A percentile compares a stretch with the other conserved stretches of the same genome.
phyloP scores from a whole-genome alignment of 1,284 basidiomycete species.

The Ustilago bromivora region DNA sequence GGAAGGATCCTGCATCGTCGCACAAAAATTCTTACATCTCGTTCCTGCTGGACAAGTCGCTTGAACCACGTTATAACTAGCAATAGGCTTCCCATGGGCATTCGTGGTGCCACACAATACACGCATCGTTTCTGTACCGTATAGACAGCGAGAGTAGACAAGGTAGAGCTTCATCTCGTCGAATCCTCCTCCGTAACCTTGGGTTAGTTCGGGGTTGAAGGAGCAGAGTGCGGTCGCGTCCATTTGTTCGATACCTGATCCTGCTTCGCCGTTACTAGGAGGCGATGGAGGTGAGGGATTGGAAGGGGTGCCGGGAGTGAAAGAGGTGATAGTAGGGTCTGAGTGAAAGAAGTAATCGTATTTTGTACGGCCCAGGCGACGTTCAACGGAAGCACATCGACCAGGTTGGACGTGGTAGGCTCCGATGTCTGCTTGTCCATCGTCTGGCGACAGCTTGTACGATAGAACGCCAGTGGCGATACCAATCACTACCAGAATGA shows the following conservation, averaged over 20 bases:
- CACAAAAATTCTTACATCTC: slow-evolving; percentile 40
- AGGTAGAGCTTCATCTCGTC: slow-evolving; percentile 26
- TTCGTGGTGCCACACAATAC: slow-evolving; percentile 26
- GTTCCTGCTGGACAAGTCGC: slow-evolving; percentile 26
- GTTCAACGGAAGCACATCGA: slow-evolving; percentile 27
- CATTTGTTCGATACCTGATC: slow-evolving; percentile 13
- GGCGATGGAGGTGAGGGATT: not conserved
- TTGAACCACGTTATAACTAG: slow-evolving; percentile 19
- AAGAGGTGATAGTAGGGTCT: slow-evolving; percentile 19
- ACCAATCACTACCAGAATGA: not conserved
- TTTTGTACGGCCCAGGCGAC: slow-evolving; percentile 2
- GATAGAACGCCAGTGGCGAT: not conserved
- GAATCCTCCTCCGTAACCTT: slow-evolving; percentile 33
- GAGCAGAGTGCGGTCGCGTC: slow-evolving; percentile 31
- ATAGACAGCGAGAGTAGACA: slow-evolving; percentile 31
- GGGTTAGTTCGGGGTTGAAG: slow-evolving; percentile 24
- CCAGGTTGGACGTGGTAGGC: slow-evolving; percentile 42
- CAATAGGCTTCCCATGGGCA: slow-evolving; percentile 15
- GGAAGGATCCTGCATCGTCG: slow-evolving; percentile 18
- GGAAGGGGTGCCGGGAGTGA: slow-evolving; percentile 2
- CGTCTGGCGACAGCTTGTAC: slow-evolving; percentile 24
- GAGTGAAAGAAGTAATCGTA: slow-evolving; percentile 23
- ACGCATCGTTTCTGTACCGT: slow-evolving; percentile 25
- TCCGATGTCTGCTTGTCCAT: slow-evolving; percentile 32
- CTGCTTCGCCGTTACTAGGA: not conserved